A percentile compares a stretch with the other conserved stretches of the same genome.
Evolutionary conservation across 495 filamentous ascomycete genomes (phyloP).

Genomic region (Aspergillus indologenus): DNA sequence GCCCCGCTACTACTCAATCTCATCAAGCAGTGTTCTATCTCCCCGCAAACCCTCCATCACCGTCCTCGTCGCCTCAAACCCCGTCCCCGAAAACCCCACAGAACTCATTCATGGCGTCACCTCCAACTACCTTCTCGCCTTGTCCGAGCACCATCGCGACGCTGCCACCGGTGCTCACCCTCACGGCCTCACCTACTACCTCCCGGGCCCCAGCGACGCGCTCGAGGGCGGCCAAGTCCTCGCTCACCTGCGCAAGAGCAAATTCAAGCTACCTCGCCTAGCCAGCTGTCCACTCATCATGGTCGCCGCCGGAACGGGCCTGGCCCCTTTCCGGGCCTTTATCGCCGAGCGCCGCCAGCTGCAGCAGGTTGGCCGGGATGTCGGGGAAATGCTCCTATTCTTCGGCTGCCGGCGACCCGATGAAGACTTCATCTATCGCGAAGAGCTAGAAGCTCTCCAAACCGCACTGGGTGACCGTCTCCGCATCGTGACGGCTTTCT

Average conservation of each 20-base stretch:
- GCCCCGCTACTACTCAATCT: constrained; percentile 55
- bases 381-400: constrained; percentile 43
- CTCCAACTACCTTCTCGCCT: constrained; percentile 47
- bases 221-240: constrained; percentile 33
- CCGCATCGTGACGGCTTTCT: constrained; percentile 36
- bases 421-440: constrained; percentile 43
- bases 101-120: constrained; percentile 42
- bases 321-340: constrained; percentile 49
- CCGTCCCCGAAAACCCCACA: constrained; percentile 22
- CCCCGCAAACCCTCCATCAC: constrained; percentile 45
- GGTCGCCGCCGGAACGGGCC: constrained; percentile 47
- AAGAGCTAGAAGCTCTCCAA: constrained; percentile 34
- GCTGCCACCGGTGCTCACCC: constrained; percentile 19
- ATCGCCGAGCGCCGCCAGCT: constrained; percentile 41
- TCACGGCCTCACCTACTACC: constrained; percentile 32
- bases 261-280: constrained; percentile 43
- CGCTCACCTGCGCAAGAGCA: constrained; percentile 42
- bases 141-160: constrained; percentile 23
- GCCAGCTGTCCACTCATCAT: constrained; percentile 38
- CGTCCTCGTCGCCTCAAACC: constrained; percentile 34
- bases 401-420: constrained; percentile 43
- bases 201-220: constrained; percentile 28
- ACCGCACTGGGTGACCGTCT: constrained; percentile 22
- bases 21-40: constrained; percentile 45
- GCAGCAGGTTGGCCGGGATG: constrained; percentile 33